Base-by-base conservation (phyloP, 208 protist species). In the Tetramitus jugosus region DNA sequence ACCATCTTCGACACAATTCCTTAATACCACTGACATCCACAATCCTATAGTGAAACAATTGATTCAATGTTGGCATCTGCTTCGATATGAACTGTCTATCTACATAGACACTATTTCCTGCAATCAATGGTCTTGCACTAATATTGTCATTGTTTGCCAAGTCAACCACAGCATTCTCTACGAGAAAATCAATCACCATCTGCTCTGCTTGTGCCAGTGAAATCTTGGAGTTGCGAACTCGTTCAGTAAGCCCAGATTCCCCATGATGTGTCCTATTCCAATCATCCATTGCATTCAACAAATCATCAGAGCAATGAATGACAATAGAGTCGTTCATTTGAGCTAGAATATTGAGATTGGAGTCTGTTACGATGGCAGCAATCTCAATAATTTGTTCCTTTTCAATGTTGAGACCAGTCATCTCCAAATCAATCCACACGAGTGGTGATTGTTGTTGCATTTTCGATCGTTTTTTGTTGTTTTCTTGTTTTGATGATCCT, bases 241-340 rank as follows among this genome's bases (percentile, higher is more conserved):
- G n/a, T 17, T 83, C 8, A 33, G 78, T 85, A 8, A 87, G 37
- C 26, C 83, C 83, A 60, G 43, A 78, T 29, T 81, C 39, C 13
- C 79, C 85, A 69, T 88, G 86, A 76, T 88, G 83, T n/a, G 77
- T 45, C 43, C 49, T 88, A 64, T 81, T 86, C 86, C 86, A 89
- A 7, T 88, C 81, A 80, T 87, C 79, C 86, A 89, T 89, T 6
- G 26, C 23, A 4, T 88, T 53, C 10, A 89, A 65, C 23, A 81
- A 20, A 0, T 75, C 46, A 42, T 88, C 81, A 14, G 42, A 23
- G 40, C 74, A 52, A 56, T 87, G 76, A 43, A 88, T 78, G 23
- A 83, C 37, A 7, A 87, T 77, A 43, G 42, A 74, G 79, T 33
- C 60, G n/a, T n/a, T n/a, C 75, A 78, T 76, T 76, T 83, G 69